Evolutionary conservation across 768 basidiomycete species (phyloP).

Genomic region (Rubroboletus pulcherrimus): DNA sequence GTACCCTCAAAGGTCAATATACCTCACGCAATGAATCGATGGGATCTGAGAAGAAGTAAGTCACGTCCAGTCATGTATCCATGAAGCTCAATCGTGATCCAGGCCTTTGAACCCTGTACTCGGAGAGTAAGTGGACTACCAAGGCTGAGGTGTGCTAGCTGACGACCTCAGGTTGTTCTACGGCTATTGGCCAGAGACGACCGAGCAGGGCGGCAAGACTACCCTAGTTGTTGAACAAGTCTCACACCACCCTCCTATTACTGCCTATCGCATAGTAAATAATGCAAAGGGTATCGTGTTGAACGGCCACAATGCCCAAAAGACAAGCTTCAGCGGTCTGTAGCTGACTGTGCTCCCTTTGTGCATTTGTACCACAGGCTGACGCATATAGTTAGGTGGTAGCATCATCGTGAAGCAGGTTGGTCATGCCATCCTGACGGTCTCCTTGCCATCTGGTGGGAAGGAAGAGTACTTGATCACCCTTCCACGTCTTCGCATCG

Average conservation of each 20-base stretch:
- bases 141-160: neutral
- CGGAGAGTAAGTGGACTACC: constrained; percentile 67
- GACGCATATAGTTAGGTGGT: constrained; percentile 40
- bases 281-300: constrained; percentile 67
- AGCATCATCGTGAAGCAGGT: constrained; percentile 90
- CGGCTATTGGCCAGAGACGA: constrained; percentile 75
- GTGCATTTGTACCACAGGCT: neutral
- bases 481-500: constrained; percentile 86
- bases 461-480: constrained; percentile 84
- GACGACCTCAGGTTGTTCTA: constrained; percentile 65
- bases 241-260: constrained; percentile 91
- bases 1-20: constrained; percentile 93
- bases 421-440: constrained; percentile 83
- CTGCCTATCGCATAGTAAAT: constrained; percentile 87
- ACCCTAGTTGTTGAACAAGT: constrained; percentile 90
- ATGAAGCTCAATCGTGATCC: constrained; percentile 11
- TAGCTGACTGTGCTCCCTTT: neutral
- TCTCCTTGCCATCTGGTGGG: constrained; percentile 53
- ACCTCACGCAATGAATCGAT: constrained; percentile 92
- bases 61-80: constrained; percentile 4
- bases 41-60: constrained; percentile 97
- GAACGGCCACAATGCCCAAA: constrained; percentile 89
- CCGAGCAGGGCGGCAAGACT: constrained; percentile 71
- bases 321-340: constrained; percentile 85
- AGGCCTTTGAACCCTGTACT: constrained; percentile 96